These are phyloP conservation scores for Boletus sp. DNA, from an alignment of 768 basidiomycete genomes.

Conservation along the genomic window DNA sequence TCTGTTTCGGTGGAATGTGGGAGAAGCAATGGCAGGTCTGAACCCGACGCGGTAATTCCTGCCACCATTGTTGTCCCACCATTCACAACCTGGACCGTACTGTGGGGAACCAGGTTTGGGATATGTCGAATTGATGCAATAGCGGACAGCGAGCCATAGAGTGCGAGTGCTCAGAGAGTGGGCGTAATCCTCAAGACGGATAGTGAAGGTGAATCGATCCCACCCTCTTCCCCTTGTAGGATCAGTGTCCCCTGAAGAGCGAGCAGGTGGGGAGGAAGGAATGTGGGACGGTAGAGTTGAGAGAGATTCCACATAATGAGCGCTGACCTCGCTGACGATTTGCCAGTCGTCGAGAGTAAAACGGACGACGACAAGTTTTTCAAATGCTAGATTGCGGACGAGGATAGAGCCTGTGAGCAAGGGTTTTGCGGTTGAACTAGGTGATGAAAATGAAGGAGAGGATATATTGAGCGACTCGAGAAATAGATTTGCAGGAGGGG, in stretches of 20 bases:
- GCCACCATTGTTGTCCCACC: slow-evolving; percentile 91
- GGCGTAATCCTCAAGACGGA: slow-evolving; percentile 72
- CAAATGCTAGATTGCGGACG: slow-evolving; percentile 82
- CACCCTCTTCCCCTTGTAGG: slow-evolving; percentile 30
- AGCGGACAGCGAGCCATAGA: slow-evolving; percentile 63
- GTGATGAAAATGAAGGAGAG: slow-evolving; percentile 6
- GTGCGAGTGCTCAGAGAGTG: slow-evolving; percentile 47
- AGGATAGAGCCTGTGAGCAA: slow-evolving; percentile 72
- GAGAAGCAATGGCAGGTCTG: slow-evolving; percentile 16
- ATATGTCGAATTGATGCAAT: slow-evolving; percentile 28
- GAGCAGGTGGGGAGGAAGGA: not conserved
- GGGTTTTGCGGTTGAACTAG: slow-evolving; percentile 12
- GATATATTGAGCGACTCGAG: slow-evolving; percentile 39
- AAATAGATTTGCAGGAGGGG: slow-evolving; percentile 29
- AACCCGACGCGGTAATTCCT: slow-evolving; percentile 80
- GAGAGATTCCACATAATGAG: slow-evolving; percentile 46
- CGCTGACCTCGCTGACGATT: slow-evolving; percentile 82
- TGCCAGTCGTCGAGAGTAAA: slow-evolving; percentile 96
- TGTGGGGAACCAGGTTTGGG: slow-evolving; percentile 15
- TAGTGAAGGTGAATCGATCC: slow-evolving; percentile 61
- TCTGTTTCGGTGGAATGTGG: not conserved
- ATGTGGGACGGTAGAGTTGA: slow-evolving; percentile 34
- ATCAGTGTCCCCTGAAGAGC: not conserved
- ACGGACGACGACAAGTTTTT: slow-evolving; percentile 80
- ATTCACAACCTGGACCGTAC: slow-evolving; percentile 60